These are phyloP conservation scores for Cucurbita maxima DNA, from an alignment of 306 rosid genomes.

Conservation along the genomic window DNA sequence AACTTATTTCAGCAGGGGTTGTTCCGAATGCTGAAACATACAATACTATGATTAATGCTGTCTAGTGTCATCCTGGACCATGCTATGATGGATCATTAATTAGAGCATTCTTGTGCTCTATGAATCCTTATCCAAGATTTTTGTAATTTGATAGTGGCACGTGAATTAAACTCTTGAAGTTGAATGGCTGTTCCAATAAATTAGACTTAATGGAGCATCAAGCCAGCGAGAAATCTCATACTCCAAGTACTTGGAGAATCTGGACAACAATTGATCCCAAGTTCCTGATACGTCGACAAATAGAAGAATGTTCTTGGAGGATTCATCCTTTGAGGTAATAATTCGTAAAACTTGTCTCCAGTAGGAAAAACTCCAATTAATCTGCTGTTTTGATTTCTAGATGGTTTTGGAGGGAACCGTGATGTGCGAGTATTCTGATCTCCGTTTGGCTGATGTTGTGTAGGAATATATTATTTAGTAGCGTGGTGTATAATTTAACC, in stretches of 20 bases:
- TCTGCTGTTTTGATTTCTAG: background rate
- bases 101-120: background rate
- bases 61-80: constrained; percentile 45
- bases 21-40: constrained; percentile 51
- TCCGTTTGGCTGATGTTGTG: background rate
- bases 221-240: background rate
- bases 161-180: background rate
- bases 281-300: background rate
- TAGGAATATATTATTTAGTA: background rate
- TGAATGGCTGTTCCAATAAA: background rate
- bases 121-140: background rate
- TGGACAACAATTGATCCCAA: background rate
- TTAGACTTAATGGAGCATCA: background rate
- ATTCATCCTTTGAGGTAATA: constrained; percentile 1
- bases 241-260: background rate
- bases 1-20: constrained; percentile 47
- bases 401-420: background rate
- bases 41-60: constrained; percentile 46
- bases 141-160: background rate
- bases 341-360: background rate
- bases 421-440: background rate
- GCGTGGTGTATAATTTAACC: background rate
- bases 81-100: constrained; percentile 27
- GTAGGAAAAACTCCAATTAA: background rate
- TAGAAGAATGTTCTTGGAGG: background rate